These are phyloP conservation scores for Mortierella sp. DNA, from an alignment of 371 early-diverging fungal species.

Conservation along the genomic window DNA sequence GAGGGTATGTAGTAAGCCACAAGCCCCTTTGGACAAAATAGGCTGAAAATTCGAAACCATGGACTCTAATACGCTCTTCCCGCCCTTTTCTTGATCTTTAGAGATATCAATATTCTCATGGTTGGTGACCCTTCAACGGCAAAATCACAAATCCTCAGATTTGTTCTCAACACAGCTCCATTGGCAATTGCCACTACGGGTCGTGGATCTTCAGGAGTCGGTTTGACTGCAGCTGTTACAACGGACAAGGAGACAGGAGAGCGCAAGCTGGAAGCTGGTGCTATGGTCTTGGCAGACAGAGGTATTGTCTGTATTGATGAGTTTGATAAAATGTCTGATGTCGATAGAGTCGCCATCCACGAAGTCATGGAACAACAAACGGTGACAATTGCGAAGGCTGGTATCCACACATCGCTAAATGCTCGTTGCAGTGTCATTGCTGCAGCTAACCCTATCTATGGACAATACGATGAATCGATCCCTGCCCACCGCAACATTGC, in stretches of 20 bases:
- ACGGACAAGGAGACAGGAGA: slow-evolving; percentile 72
- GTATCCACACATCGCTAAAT: slow-evolving; percentile 98
- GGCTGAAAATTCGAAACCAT: background rate
- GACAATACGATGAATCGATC: slow-evolving; percentile 85
- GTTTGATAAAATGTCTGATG: slow-evolving; percentile 99
- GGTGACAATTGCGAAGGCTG: slow-evolving; percentile 98
- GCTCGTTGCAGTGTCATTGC: slow-evolving; percentile 99
- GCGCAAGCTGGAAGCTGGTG: slow-evolving; percentile 98
- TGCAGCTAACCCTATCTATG: slow-evolving; percentile 99
- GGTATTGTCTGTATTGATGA: slow-evolving; percentile 99
- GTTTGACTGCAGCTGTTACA: slow-evolving; percentile 97
- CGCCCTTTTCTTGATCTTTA: slow-evolving; percentile 27
- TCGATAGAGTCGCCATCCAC: slow-evolving; percentile 99
- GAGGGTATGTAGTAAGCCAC: slow-evolving; percentile 73
- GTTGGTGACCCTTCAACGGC: slow-evolving; percentile 99
- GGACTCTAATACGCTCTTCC: background rate
- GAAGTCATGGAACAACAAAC: slow-evolving; percentile 99
- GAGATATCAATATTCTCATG: slow-evolving; percentile 96
- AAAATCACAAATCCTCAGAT: slow-evolving; percentile 95
- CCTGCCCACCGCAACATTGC: slow-evolving; percentile 97
- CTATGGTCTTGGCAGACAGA: slow-evolving; percentile 99
- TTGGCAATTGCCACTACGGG: slow-evolving; percentile 97
- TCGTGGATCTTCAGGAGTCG: slow-evolving; percentile 97
- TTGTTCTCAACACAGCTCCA: slow-evolving; percentile 91
- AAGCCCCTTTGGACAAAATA: background rate